Evolutionary conservation across 108 stramenopile genomes (phyloP).

Genomic region (Cyclotella sp.): DNA sequence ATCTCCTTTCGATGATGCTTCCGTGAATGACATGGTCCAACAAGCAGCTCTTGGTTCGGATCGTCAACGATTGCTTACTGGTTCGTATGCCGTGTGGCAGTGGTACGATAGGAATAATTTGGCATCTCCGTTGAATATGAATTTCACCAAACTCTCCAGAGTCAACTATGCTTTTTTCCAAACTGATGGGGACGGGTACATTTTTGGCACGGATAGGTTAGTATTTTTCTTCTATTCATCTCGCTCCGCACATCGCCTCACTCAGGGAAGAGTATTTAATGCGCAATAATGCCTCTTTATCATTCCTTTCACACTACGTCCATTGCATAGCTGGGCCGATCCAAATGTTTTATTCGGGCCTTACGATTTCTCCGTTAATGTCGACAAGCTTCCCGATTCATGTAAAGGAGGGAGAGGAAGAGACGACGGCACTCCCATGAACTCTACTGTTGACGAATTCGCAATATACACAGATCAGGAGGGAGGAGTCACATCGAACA

Average conservation of each 20-base stretch:
- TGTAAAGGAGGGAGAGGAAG: conserved; percentile 33
- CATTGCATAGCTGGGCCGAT: conserved; percentile 35
- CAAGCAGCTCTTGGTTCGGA: not conserved
- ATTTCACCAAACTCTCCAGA: conserved; percentile 31
- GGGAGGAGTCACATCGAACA: not conserved
- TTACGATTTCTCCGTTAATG: conserved; percentile 14
- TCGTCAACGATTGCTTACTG: conserved; percentile 47
- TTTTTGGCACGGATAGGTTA: conserved; percentile 40
- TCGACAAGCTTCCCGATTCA: conserved; percentile 14
- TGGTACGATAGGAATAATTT: conserved; percentile 39
- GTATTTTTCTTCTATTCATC: not conserved
- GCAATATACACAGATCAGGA: not conserved
- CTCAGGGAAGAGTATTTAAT: too few species aligned
- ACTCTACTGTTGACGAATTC: conserved; percentile 5
- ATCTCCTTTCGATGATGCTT: not conserved
- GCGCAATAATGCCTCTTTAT: too few species aligned
- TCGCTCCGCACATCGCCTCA: too few species aligned
- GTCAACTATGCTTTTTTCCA: conserved; percentile 55
- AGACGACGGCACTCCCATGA: conserved; percentile 20
- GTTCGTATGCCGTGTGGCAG: conserved; percentile 43
- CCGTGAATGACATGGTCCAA: conserved; percentile 15
- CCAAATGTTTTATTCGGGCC: conserved; percentile 31
- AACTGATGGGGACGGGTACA: conserved; percentile 31
- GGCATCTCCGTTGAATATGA: conserved; percentile 32
- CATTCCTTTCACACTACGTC: not conserved